Conservation (phyloP, 1,284 basidiomycete species). For the Ceratorhiza oryzae-sativae region DNA sequence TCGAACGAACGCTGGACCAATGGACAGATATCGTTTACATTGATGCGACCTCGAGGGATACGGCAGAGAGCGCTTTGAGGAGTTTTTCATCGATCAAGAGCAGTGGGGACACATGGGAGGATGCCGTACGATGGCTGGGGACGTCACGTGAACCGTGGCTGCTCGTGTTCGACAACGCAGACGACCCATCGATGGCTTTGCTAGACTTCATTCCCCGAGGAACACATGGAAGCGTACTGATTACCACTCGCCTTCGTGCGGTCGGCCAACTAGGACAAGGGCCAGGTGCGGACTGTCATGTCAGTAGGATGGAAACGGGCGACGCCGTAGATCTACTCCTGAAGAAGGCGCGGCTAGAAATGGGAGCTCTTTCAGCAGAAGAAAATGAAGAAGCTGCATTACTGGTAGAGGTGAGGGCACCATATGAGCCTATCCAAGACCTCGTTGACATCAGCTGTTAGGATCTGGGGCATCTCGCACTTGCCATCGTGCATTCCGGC, state of each 20-base stretch:
- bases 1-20: background rate
- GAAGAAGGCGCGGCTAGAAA: background rate
- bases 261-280: background rate
- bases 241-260: slow-evolving; percentile 23
- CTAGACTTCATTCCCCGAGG: slow-evolving; percentile 8
- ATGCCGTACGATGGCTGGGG: background rate
- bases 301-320: background rate
- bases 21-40: slow-evolving; percentile 12
- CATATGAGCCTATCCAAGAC: background rate
- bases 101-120: slow-evolving; percentile 9
- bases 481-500: slow-evolving; percentile 29
- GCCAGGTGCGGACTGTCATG: background rate
- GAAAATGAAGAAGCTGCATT: background rate
- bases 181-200: slow-evolving; percentile 10
- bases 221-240: background rate
- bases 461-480: background rate
- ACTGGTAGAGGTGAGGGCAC: slow-evolving; percentile 2
- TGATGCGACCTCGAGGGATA: slow-evolving; percentile 24
- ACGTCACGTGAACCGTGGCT: background rate
- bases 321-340: slow-evolving; percentile 4
- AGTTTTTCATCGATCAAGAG: background rate
- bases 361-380: background rate
- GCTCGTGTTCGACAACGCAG: slow-evolving; percentile 34
- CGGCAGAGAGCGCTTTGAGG: background rate
- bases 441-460: background rate